Base-by-base conservation (phyloP, 805 yeast genomes). In the Starmerella floris region DNA sequence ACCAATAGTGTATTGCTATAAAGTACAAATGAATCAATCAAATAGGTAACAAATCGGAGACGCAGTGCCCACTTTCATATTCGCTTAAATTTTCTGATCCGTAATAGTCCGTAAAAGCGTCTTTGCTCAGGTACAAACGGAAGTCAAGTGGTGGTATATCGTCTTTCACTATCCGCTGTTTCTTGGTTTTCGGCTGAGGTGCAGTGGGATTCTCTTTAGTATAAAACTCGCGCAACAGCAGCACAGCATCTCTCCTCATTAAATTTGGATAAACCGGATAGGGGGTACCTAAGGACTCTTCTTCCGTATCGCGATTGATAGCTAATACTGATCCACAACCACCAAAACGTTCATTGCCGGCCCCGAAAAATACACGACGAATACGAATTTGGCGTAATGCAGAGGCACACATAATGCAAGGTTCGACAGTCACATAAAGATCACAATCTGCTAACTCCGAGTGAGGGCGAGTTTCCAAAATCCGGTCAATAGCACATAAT, bases 361-460 rank as follows among this genome's bases (percentile, higher is more conserved):
- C 87, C 0, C 98, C 97, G 55, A 83, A 91, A 36, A 77, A 76
- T 1, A 88, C 95, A 32, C 67, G 65, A 25, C 73, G 62, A 10
- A 91, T 74, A 1, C 80, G 79, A 36, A 87, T 59, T 53, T 91
- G 98, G 45, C 87, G 70, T 32, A 91, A 62, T 2, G 94, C 85
- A 32, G 91, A 76, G 0, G 95, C 97, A 64, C 98, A 91, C 98
- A 91, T 91, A 6, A 91, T 80, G 58, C 98, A 91, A 0, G 98
- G 98, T 61, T 91, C 98, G 0, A 91, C 96, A 0, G 97, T 85
- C 22, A 91, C 98, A 59, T 85, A 88, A 6, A 91, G 66, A 25
- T 74, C 76, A 3, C 82, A 67, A 22, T 77, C 72, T 30, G 60
- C 54, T 53, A 83, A 74, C 6, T 31, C 26, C 3, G 39, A 26